Base-by-base conservation (phyloP, 169 alveolate species). In the Plasmodium knowlesi region DNA sequence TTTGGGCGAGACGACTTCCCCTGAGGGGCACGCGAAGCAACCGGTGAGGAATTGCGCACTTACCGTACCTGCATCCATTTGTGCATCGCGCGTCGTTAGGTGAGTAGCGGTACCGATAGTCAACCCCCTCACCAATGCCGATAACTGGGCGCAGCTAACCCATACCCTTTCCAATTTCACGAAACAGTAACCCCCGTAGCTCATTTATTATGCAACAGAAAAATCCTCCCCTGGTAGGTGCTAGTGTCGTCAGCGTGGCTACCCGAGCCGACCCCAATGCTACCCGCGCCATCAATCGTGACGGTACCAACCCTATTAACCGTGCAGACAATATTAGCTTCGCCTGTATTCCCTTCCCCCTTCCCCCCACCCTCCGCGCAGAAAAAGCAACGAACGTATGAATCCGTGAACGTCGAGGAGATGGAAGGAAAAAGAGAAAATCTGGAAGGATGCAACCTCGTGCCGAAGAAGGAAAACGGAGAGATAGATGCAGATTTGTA, bases 401-500 rank as follows among this genome's bases (percentile, higher is more conserved):
- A 88, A 79, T 50, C 70, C 53, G 54, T 88, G 14, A 80, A 57
- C 86, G 78, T 70, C 14, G 67, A 32, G 80, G 85, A 57, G 57
- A 53, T 73, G 32, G 93, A 86, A 25, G 70, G 70, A n/a, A 86
- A 78, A 5, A 74, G 85, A 41, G 92, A 84, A 54, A 43, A 28
- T 43, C 41, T 25, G 9, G 73, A 74, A 54, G 80, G 28, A 3
- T 16, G 30, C 41, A 78, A 53, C 28, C 1, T 16, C 25, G 28
- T 76, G 43, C 82, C 57, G 2, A 46, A 86, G 30, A 86, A 74
- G 93, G 85, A 74, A 34, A 61, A 73, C n/a, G 28, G 54, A 4
- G 25, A 86, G 39, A 97, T 98, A 22, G 99, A 99, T 94, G 97
- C 99, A 41, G 98, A 99, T 93, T 98, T 99, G 70, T 99, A 99